phyloP scores from a whole-genome alignment of 768 basidiomycete genomes.

The Lyophyllum atratum region DNA sequence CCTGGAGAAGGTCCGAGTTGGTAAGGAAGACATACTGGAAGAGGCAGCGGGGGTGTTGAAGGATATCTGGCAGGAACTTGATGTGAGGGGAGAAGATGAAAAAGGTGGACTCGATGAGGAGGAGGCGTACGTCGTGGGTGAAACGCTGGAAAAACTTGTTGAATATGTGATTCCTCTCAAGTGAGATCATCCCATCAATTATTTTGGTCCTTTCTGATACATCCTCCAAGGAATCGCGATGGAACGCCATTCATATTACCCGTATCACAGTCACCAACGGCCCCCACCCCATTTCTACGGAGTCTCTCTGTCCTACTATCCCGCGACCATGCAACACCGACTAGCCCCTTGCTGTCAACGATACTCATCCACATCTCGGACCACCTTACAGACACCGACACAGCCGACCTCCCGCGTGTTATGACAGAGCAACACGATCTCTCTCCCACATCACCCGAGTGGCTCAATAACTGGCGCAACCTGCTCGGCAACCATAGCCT shows the following conservation, averaged over 20 bases:
- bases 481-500: constrained; percentile 53
- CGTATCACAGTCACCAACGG: constrained; percentile 52
- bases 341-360: constrained; percentile 62
- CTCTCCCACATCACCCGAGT: constrained; percentile 70
- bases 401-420: constrained; percentile 56
- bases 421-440: constrained; percentile 72
- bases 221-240: constrained; percentile 38
- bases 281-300: constrained; percentile 63
- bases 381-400: constrained; percentile 71
- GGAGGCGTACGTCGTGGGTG: constrained; percentile 65
- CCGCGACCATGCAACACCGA: constrained; percentile 57
- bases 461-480: constrained; percentile 68
- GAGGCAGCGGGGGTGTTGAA: constrained; percentile 71
- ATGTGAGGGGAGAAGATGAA: constrained; percentile 59
- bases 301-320: constrained; percentile 64
- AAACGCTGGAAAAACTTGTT: constrained; percentile 58
- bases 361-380: constrained; percentile 66
- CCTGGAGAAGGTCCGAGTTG: constrained; percentile 30
- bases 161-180: constrained; percentile 58
- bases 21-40: constrained; percentile 60
- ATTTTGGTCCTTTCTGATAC: not conserved
- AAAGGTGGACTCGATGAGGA: constrained; percentile 56
- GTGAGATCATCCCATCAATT: constrained; percentile 39
- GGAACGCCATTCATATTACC: constrained; percentile 51
- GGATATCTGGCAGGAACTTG: constrained; percentile 74